phyloP scores from a whole-genome alignment of 2,329 filamentous ascomycete genomes.

The Coniochaeta ligniaria region DNA sequence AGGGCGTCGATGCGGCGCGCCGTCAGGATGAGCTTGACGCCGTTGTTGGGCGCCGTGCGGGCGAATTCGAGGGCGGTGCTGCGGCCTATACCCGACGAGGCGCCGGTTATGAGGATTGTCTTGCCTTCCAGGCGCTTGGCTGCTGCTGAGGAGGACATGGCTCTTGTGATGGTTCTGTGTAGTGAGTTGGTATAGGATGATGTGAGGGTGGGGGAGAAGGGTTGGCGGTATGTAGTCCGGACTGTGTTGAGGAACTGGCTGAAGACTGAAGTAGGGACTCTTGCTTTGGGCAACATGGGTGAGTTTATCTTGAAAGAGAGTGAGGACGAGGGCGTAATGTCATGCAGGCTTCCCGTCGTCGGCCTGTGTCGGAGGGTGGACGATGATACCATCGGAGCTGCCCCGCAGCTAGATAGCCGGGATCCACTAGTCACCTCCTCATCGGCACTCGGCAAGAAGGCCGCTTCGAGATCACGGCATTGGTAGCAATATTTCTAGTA shows the following conservation, averaged over 20 bases:
- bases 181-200: not conserved
- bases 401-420: constrained; percentile 1
- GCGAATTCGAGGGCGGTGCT: constrained; percentile 88
- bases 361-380: constrained; percentile 1
- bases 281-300: not conserved
- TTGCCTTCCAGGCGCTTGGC: constrained; percentile 85
- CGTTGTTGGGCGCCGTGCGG: constrained; percentile 65
- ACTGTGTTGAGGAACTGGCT: not conserved
- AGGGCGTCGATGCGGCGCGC: constrained; percentile 79
- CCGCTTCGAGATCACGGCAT: not conserved
- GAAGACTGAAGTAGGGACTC: not conserved
- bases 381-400: constrained; percentile 1
- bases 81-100: constrained; percentile 84
- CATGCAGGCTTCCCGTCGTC: not conserved
- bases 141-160: constrained; percentile 55
- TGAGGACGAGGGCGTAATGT: not conserved
- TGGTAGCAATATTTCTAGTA: not conserved
- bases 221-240: not conserved
- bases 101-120: constrained; percentile 86
- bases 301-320: not conserved
- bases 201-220: not conserved
- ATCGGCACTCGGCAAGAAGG: not conserved
- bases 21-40: constrained; percentile 75
- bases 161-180: constrained; percentile 14
- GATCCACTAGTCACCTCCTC: not conserved